A percentile compares a stretch with the other conserved stretches of the same genome.
phyloP scores from a whole-genome alignment of 2,329 filamentous ascomycete genomes.

The Balansia obtecta region DNA sequence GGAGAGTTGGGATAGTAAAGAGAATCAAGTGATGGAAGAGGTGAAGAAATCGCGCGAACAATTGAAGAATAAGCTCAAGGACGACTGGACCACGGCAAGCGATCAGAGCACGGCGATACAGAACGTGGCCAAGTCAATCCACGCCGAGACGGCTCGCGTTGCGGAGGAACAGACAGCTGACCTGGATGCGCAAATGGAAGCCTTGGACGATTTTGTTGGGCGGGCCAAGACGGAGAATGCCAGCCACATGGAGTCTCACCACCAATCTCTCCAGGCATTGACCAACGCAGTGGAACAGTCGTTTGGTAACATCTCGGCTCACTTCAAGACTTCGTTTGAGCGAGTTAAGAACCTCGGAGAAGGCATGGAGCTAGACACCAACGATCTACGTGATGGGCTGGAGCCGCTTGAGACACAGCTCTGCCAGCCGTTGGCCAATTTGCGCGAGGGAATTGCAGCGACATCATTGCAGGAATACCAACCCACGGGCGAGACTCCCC shows the following conservation, averaged over 20 bases:
- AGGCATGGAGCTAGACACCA: slow-evolving; percentile 51
- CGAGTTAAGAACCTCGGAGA: slow-evolving; percentile 56
- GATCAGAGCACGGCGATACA: slow-evolving; percentile 76
- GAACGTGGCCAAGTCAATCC: slow-evolving; percentile 71
- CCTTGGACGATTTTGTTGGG: slow-evolving; percentile 80
- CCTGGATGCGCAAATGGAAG: slow-evolving; percentile 77
- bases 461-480: slow-evolving; percentile 66
- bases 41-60: slow-evolving; percentile 62
- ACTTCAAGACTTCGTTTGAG: slow-evolving; percentile 56
- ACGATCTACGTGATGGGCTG: slow-evolving; percentile 46
- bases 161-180: slow-evolving; percentile 83
- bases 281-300: slow-evolving; percentile 59
- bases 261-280: slow-evolving; percentile 51
- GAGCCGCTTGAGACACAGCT: slow-evolving; percentile 47
- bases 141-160: slow-evolving; percentile 79
- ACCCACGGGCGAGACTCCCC: slow-evolving; percentile 75
- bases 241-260: slow-evolving; percentile 59
- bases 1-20: slow-evolving; percentile 59
- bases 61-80: slow-evolving; percentile 70
- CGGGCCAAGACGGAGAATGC: slow-evolving; percentile 73
- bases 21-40: slow-evolving; percentile 55
- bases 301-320: slow-evolving; percentile 56
- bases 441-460: slow-evolving; percentile 55
- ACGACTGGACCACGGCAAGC: slow-evolving; percentile 73
- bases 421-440: slow-evolving; percentile 55